Evolutionary conservation across 2,329 filamentous ascomycete species (phyloP).

Genomic region (Paecilomyces variotii): DNA sequence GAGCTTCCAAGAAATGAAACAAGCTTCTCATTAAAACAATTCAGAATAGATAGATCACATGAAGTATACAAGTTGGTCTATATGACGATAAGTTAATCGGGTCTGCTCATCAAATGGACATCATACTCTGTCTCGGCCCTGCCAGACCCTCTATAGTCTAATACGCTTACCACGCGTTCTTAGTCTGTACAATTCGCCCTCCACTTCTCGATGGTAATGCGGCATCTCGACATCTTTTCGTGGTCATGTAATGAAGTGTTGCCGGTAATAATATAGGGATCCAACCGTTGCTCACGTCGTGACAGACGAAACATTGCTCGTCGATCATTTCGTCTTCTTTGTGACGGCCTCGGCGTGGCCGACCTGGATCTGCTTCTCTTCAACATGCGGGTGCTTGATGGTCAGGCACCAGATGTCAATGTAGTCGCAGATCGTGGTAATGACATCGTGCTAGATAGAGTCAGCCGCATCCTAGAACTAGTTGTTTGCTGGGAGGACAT

Average conservation of each 20-base stretch:
- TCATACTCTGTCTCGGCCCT: not conserved
- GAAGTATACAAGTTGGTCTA: not conserved
- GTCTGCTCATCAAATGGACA: not conserved
- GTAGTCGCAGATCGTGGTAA: slow-evolving; percentile 95
- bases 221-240: not conserved
- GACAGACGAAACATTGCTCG: slow-evolving; percentile 6
- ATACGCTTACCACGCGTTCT: not conserved
- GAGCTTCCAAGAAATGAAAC: not conserved
- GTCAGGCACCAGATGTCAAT: slow-evolving; percentile 97
- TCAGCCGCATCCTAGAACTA: slow-evolving; percentile 3
- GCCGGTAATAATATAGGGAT: not conserved
- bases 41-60: not conserved
- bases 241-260: not conserved
- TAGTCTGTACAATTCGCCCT: not conserved
- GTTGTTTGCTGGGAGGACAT: slow-evolving; percentile 13
- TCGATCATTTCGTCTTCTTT: slow-evolving; percentile 20
- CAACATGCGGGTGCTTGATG: slow-evolving; percentile 71
- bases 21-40: not conserved
- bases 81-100: not conserved
- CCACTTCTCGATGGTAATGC: not conserved
- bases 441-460: slow-evolving; percentile 64
- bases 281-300: not conserved
- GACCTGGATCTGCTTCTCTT: slow-evolving; percentile 24
- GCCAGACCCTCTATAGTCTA: not conserved
- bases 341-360: slow-evolving; percentile 11